Evolutionary conservation across 768 basidiomycete genomes (phyloP).

Genomic region (Infundibulicybe gibba): DNA sequence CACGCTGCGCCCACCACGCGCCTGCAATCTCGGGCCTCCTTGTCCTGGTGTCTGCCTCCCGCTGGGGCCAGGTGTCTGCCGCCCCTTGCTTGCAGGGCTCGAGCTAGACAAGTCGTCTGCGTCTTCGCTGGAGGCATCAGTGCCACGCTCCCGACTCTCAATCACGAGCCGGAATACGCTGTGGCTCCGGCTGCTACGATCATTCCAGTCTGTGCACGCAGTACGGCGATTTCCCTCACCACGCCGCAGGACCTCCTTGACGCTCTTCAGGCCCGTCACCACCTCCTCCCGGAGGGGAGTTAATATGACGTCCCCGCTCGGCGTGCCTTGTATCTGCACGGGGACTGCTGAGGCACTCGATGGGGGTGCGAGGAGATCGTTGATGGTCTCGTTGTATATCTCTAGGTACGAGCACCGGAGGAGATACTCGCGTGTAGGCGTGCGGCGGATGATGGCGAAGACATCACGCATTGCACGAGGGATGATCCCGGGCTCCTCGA

Average conservation of each 20-base stretch:
- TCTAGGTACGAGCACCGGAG: too few relatives aligned
- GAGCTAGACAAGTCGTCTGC: slow-evolving; percentile 39
- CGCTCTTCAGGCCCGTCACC: slow-evolving; percentile 85
- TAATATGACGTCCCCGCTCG: slow-evolving; percentile 55
- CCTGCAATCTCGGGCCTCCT: slow-evolving; percentile 63
- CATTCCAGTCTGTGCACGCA: slow-evolving; percentile 99
- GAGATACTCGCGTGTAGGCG: too few relatives aligned
- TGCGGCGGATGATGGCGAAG: too few relatives aligned
- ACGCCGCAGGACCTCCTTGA: slow-evolving; percentile 78
- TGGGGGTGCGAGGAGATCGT: slow-evolving; percentile 81
- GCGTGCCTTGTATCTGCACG: slow-evolving; percentile 73
- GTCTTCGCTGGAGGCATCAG: slow-evolving; percentile 19
- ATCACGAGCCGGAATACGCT: slow-evolving; percentile 92
- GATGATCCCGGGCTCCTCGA: too few relatives aligned
- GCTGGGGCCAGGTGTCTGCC: slow-evolving; percentile 41
- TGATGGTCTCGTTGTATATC: slow-evolving; percentile 92
- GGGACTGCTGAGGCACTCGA: slow-evolving; percentile 47
- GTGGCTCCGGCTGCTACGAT: slow-evolving; percentile 90
- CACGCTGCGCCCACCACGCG: slow-evolving; percentile 75
- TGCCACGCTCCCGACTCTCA: slow-evolving; percentile 73
- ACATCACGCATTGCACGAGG: too few relatives aligned
- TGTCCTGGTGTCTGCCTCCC: slow-evolving; percentile 40
- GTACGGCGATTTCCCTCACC: slow-evolving; percentile 88
- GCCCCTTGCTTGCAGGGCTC: slow-evolving; percentile 20
- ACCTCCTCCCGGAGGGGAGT: slow-evolving; percentile 87